Evolutionary conservation across 2,329 filamentous ascomycete genomes (phyloP).

Genomic region (Sporothrix pseudoabietina): DNA sequence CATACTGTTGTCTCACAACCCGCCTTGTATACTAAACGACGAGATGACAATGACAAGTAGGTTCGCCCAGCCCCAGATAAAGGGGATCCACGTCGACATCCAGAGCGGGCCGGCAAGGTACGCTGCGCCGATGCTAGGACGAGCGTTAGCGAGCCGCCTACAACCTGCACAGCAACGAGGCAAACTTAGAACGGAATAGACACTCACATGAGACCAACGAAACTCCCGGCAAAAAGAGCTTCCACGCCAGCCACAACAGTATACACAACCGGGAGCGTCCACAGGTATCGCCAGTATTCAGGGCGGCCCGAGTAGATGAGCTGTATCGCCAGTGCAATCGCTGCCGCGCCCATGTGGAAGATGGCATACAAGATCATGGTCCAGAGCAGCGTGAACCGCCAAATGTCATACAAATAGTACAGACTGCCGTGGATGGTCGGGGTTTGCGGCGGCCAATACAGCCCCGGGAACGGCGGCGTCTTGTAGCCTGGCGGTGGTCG

Average conservation of each 20-base stretch:
- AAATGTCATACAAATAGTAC: slow-evolving; percentile 75
- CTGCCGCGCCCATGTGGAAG: slow-evolving; percentile 72
- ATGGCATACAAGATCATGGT: slow-evolving; percentile 76
- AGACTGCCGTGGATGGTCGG: slow-evolving; percentile 58
- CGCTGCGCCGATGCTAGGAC: slow-evolving; percentile 70
- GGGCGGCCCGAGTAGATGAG: slow-evolving; percentile 52
- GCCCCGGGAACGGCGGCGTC: slow-evolving; percentile 74
- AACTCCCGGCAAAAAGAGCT: slow-evolving; percentile 75
- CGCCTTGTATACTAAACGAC: slow-evolving; percentile 90
- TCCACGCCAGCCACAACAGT: slow-evolving; percentile 71
- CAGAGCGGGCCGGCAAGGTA: slow-evolving; percentile 81
- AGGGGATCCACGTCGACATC: slow-evolving; percentile 94
- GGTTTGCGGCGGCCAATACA: slow-evolving; percentile 70
- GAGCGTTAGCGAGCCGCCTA: not conserved
- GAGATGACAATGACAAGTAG: slow-evolving; percentile 80
- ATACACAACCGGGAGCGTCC: slow-evolving; percentile 73
- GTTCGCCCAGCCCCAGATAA: slow-evolving; percentile 84
- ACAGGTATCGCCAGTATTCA: slow-evolving; percentile 63
- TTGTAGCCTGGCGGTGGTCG: slow-evolving; percentile 59
- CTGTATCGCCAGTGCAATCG: slow-evolving; percentile 73
- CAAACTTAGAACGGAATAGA: too few species aligned
- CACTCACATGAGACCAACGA: slow-evolving; percentile 77
- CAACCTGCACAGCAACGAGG: too few species aligned
- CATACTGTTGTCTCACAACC: slow-evolving; percentile 54
- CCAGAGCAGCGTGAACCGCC: slow-evolving; percentile 86